Conservation (phyloP, 441 rosid species). For the Erysimum pusillum region DNA sequence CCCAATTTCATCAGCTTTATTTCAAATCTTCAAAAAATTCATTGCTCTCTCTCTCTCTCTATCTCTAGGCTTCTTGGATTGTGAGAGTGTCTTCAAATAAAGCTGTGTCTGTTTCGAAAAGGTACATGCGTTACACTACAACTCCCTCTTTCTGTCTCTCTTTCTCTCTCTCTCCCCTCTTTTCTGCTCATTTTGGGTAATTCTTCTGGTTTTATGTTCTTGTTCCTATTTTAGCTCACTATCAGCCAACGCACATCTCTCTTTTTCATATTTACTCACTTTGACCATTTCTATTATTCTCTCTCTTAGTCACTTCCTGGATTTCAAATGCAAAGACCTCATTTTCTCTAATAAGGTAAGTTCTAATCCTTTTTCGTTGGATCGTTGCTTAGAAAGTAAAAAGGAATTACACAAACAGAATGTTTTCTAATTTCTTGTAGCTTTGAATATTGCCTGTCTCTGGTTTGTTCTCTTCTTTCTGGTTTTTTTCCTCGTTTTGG, state of each 20-base stretch:
- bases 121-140: constrained; percentile 36
- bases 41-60: constrained; percentile 37
- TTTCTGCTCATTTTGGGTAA: constrained; percentile 12
- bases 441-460: background rate
- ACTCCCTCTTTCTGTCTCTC: constrained; percentile 25
- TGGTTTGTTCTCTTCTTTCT: constrained; percentile 14
- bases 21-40: constrained; percentile 54
- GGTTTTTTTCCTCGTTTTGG: constrained; percentile 5
- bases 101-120: constrained; percentile 46
- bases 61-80: constrained; percentile 40
- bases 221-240: constrained; percentile 28
- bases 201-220: constrained; percentile 36
- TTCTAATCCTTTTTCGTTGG: background rate
- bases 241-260: constrained; percentile 21
- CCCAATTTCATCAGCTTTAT: constrained; percentile 54
- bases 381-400: constrained; percentile 21
- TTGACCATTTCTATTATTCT: constrained; percentile 25
- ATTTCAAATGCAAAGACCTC: constrained; percentile 7
- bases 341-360: constrained; percentile 36
- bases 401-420: background rate
- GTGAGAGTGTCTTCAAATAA: constrained; percentile 45
- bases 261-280: constrained; percentile 6
- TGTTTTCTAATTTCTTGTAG: background rate
- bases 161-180: no score
- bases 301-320: constrained; percentile 17